A percentile compares a stretch with the other conserved stretches of the same genome.
phyloP scores from a whole-genome alignment of 2,329 filamentous ascomycete species.

The Ascochyta fabae region DNA sequence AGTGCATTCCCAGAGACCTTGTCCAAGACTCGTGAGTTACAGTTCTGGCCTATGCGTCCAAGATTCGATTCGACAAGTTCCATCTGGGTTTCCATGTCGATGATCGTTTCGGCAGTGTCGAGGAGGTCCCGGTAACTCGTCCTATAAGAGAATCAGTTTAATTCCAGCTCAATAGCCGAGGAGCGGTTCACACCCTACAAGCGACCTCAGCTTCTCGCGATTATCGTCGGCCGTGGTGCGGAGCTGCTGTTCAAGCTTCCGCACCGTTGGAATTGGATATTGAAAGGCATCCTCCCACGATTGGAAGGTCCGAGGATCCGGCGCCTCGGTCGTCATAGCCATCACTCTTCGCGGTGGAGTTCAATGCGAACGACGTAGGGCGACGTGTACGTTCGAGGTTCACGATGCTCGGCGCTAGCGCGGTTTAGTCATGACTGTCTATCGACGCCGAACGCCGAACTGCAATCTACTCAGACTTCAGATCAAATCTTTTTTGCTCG shows the following conservation, averaged over 20 bases:
- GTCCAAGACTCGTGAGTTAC: constrained; percentile 74
- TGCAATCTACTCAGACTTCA: not conserved
- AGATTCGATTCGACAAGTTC: constrained; percentile 74
- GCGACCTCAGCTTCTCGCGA: constrained; percentile 68
- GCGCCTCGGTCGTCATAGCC: constrained; percentile 61
- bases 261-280: constrained; percentile 67
- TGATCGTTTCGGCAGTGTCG: constrained; percentile 91
- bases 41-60: constrained; percentile 74
- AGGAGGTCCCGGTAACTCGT: constrained; percentile 85
- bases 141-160: constrained; percentile 45
- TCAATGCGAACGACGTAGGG: not conserved
- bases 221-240: constrained; percentile 68
- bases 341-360: not conserved
- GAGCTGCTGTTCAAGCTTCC: constrained; percentile 69
- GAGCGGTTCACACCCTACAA: constrained; percentile 63
- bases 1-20: constrained; percentile 66
- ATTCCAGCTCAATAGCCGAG: not conserved
- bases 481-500: too few species aligned
- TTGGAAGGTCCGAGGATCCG: constrained; percentile 62
- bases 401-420: constrained; percentile 10
- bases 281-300: constrained; percentile 73
- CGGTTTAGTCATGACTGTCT: constrained; percentile 12
- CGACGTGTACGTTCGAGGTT: constrained; percentile 16
- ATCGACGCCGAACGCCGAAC: not conserved
- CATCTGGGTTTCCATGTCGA: constrained; percentile 84